These are phyloP conservation scores for Apium graveolens DNA, from an alignment of 129 eudicot species.

Conservation along the genomic window DNA sequence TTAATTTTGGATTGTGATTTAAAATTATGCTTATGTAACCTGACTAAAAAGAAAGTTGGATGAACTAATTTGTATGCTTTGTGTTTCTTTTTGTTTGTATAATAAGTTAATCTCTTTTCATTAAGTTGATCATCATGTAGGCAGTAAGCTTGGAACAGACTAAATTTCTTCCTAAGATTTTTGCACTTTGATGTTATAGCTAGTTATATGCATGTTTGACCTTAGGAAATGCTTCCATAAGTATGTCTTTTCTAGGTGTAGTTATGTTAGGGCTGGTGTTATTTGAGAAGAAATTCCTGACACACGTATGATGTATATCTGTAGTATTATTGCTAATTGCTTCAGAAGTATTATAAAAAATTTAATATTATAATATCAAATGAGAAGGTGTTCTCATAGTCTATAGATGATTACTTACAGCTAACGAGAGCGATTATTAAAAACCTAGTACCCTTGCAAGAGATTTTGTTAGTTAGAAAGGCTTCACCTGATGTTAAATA, in stretches of 20 bases:
- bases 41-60: neutral
- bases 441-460: neutral
- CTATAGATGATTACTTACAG: too few relatives aligned
- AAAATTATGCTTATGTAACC: too few relatives aligned
- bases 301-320: neutral
- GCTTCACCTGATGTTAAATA: neutral
- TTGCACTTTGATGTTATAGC: too few relatives aligned
- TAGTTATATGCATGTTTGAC: neutral
- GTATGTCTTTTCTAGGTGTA: too few relatives aligned
- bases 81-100: neutral
- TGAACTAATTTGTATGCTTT: neutral
- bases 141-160: too few relatives aligned
- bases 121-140: neutral
- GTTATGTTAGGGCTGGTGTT: too few relatives aligned
- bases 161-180: too few relatives aligned
- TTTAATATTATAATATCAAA: too few relatives aligned
- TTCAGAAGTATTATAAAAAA: neutral
- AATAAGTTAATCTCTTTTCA: too few relatives aligned
- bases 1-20: too few relatives aligned
- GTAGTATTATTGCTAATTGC: neutral
- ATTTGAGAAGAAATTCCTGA: neutral
- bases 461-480: neutral
- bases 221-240: too few relatives aligned
- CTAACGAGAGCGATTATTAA: neutral
- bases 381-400: neutral